Percentiles rank a stretch among this genome's conserved stretches.
Conservation (phyloP, 2,329 filamentous ascomycete species). For the Boeremia lycopersici region DNA sequence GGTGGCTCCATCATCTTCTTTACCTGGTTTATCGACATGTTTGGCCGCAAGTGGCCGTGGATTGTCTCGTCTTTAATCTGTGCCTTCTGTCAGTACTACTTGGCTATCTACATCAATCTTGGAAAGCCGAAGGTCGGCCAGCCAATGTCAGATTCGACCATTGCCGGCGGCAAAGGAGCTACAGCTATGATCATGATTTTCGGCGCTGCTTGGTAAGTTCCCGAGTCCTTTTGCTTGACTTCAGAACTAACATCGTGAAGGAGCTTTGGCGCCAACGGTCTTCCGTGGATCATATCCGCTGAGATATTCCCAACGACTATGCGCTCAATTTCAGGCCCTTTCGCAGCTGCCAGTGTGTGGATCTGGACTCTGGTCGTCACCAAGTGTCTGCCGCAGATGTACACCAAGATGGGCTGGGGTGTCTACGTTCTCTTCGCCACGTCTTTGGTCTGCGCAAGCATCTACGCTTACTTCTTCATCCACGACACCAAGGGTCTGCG, state of each 20-base stretch:
- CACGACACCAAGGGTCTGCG: constrained; percentile 54
- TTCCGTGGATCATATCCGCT: constrained; percentile 74
- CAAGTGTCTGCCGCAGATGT: constrained; percentile 72
- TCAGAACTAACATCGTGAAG: neutral
- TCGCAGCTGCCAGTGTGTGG: constrained; percentile 74
- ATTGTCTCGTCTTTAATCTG: constrained; percentile 42
- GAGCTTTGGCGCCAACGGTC: constrained; percentile 59
- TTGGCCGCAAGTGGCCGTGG: constrained; percentile 56
- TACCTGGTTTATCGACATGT: constrained; percentile 66
- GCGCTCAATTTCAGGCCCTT: constrained; percentile 58
- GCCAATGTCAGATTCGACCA: constrained; percentile 38
- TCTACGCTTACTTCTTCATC: constrained; percentile 49
- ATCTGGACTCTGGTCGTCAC: constrained; percentile 73
- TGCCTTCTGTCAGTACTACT: constrained; percentile 66
- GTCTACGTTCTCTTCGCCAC: constrained; percentile 57
- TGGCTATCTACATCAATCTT: constrained; percentile 63
- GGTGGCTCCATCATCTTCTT: neutral
- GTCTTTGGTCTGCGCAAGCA: constrained; percentile 52
- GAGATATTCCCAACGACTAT: constrained; percentile 78
- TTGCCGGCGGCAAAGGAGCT: constrained; percentile 48
- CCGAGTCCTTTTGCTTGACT: neutral
- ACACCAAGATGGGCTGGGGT: constrained; percentile 54
- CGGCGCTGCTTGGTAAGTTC: constrained; percentile 17
- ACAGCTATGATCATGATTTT: constrained; percentile 52
- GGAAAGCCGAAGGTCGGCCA: constrained; percentile 40